Base-by-base conservation (phyloP, 306 rosid genomes). In the Malus sieversii region DNA sequence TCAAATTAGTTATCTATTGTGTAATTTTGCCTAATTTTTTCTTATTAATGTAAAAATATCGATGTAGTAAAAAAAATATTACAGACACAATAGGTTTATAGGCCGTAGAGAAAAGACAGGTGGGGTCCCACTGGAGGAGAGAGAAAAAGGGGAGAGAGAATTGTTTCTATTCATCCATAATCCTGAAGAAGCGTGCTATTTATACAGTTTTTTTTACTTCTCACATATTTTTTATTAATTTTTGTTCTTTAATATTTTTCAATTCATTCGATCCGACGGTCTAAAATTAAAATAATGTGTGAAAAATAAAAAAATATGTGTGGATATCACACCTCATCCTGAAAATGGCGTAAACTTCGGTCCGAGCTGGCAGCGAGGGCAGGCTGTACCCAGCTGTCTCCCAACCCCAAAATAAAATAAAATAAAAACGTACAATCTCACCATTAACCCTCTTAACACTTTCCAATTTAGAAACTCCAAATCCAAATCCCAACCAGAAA, bases 381-480 rank as follows among this genome's bases (percentile, higher is more conserved):
- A 74, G 77, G 60, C 77, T 61, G 77, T 74, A 23, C 15, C 77
- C 60, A 74, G 70, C 70, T 74, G 77, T 61, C 45, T 18, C 70
- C 77, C 70, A 74, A 60, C 52, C 30, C 29, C 42, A 13, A 9
- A 25, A 11, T 35, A 35, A 23, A 60, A 73, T 2, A 72, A 72
- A 55, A 20, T 74, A 6, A 7, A 33, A 42, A 67, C 22, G 19
- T 20, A 35, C 70, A 19, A 0, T 23, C 8, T 6, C 57, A 5
- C 27, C 1, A 6, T 27, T 42, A 5, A 8, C 16, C 7, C 16
- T 15, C 13, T 18, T 14, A 19, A 10, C 67, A 22, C 76, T 42
- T 73, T 42, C 70, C 42, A 16, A 16, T 61, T 61, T 13, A 29
- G 42, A 63, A 63, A 7, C 68, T 16, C 23, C 53, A 48, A 15